Percentiles rank a stretch among this genome's conserved stretches.
Conservation (phyloP, 2,329 filamentous ascomycete species). For the Cercospora sojina region DNA sequence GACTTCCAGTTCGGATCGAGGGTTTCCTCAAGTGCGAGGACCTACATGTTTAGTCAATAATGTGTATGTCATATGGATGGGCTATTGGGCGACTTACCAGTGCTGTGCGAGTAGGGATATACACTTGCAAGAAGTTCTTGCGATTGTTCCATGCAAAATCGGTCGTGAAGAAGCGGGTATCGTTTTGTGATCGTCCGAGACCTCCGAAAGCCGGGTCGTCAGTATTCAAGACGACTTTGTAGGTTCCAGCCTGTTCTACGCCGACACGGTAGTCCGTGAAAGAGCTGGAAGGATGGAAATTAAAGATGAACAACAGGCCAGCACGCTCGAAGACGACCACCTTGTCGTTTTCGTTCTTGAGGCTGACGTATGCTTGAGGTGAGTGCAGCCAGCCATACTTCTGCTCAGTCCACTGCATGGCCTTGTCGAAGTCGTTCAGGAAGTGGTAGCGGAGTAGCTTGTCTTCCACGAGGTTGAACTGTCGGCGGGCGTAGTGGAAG, state of each 20-base stretch:
- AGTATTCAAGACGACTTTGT: constrained; percentile 79
- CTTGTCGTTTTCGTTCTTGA: constrained; percentile 94
- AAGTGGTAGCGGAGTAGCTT: constrained; percentile 80
- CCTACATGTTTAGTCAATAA: constrained; percentile 21
- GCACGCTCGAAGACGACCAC: constrained; percentile 93
- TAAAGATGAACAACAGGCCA: constrained; percentile 90
- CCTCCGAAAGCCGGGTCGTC: constrained; percentile 79
- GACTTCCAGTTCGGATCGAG: constrained; percentile 35
- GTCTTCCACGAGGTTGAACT: constrained; percentile 91
- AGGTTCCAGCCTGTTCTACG: constrained; percentile 79
- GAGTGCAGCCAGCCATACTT: constrained; percentile 90
- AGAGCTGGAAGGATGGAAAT: constrained; percentile 83
- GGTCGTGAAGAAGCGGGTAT: constrained; percentile 89
- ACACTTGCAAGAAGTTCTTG: constrained; percentile 88
- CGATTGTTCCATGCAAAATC: constrained; percentile 85
- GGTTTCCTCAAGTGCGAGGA: constrained; percentile 37
- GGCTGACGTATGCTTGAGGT: constrained; percentile 82
- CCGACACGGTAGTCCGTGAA: constrained; percentile 93
- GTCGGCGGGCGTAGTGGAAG: constrained; percentile 61
- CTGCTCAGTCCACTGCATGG: constrained; percentile 84
- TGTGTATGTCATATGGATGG: background rate
- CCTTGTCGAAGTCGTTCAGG: constrained; percentile 88
- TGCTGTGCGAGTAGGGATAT: constrained; percentile 79
- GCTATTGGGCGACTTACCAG: constrained; percentile 58
- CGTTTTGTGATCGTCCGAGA: constrained; percentile 70